Conservation (phyloP, 2,329 filamentous ascomycete species). For the Cladosporium sp. region DNA sequence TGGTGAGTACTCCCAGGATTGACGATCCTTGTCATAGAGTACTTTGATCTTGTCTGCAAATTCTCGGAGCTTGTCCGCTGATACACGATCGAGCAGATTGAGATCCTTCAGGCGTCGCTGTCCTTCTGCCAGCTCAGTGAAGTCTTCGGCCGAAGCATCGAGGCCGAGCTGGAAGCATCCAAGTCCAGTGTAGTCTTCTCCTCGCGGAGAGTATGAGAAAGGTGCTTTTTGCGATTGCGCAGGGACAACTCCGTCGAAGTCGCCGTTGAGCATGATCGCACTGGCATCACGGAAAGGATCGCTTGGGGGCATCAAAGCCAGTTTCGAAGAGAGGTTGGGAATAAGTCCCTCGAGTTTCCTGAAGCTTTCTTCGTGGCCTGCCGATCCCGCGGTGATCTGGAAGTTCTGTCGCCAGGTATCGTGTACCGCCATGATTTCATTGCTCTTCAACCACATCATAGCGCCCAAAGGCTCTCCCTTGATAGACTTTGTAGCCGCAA, state of each 20-base stretch:
- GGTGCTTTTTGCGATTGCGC: constrained; percentile 13
- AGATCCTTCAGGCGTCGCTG: constrained; percentile 42
- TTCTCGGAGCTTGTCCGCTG: constrained; percentile 31
- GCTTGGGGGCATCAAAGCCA: constrained; percentile 16
- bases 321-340: constrained; percentile 24
- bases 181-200: constrained; percentile 14
- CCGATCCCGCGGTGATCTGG: constrained; percentile 15
- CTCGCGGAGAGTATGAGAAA: constrained; percentile 10
- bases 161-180: constrained; percentile 44
- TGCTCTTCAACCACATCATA: constrained; percentile 45
- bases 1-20: constrained; percentile 10
- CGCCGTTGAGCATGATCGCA: constrained; percentile 11
- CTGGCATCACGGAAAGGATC: constrained; percentile 10
- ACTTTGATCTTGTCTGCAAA: constrained; percentile 22
- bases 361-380: constrained; percentile 7
- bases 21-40: constrained; percentile 8
- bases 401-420: constrained; percentile 35
- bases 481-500: constrained; percentile 23
- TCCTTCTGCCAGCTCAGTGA: constrained; percentile 42
- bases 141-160: constrained; percentile 38
- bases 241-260: constrained; percentile 9
- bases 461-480: constrained; percentile 39
- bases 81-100: constrained; percentile 37
- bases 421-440: constrained; percentile 41
- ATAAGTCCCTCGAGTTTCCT: constrained; percentile 14